Base-by-base conservation (phyloP, 2,329 filamentous ascomycete genomes). In the Cadophora malorum region DNA sequence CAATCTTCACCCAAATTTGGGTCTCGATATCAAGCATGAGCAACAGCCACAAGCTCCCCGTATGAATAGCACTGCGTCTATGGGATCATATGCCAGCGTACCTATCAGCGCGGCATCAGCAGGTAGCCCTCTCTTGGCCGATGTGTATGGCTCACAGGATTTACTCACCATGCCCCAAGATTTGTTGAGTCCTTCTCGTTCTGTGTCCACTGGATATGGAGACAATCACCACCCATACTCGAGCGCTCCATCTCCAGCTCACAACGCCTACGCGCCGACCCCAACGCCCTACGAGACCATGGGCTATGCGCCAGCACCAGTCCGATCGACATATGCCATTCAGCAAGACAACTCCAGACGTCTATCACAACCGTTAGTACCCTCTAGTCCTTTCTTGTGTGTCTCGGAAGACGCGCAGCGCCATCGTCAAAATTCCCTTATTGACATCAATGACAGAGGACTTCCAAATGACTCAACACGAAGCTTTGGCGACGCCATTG, bases 401-500 rank as follows among this genome's bases (percentile, higher is more conserved):
- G 28, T 69, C 23, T 65, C 71, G 25, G 71, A 75, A 60, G 74
- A 75, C 35, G 67, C 65, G 23, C 70, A 73, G 56, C 73, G 72
- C 47, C 68, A 85, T 76, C 86, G 83, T 78, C 87, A 85, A 81
- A 86, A 83, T 79, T 86, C 87, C 77, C 81, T 88, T 80, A 84
- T 89, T 90, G 88, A 91, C 87, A 84, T 85, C 79, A 75, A 78
- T 71, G 85, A 86, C 81, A 86, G 88, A 79, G 81, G 87, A 63
- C 83, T 80, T 79, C 86, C 81, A 82, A 87, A 81, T 78, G 89
- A 83, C 79, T 76, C 80, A 61, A 83, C 85, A 65, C 85, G 90
- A 74, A 91, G 90, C 74, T 96, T 94, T 79, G 92, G 91, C 73
- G 95, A 97, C 78, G 93, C 93, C 33, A 88, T 98, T 66, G 95